Percentiles rank a stretch among this genome's conserved stretches.
These are phyloP conservation scores for Euphorbia peplus DNA, from an alignment of 345 rosid species.

Conservation along the genomic window DNA sequence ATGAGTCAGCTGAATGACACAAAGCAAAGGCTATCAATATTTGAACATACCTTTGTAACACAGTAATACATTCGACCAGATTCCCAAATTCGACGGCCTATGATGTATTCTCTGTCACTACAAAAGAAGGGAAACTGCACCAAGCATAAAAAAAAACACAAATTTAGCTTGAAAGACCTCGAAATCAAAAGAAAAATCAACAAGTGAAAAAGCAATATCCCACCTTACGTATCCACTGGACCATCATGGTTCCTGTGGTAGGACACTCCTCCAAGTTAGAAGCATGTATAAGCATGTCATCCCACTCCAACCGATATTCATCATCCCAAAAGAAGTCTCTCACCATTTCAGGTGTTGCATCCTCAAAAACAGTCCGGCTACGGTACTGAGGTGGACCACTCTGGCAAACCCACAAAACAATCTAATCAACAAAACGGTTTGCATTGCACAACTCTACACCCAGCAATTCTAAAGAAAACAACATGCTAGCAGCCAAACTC, in stretches of 20 bases:
- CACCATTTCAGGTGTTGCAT: constrained; percentile 79
- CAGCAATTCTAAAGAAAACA: not conserved
- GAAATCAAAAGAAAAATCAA: constrained; percentile 8
- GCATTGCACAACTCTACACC: constrained; percentile 5
- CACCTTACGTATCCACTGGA: constrained; percentile 95
- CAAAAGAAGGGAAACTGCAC: constrained; percentile 98
- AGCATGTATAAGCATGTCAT: constrained; percentile 71
- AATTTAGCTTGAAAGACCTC: constrained; percentile 11
- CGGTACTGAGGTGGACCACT: constrained; percentile 91
- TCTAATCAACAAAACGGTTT: constrained; percentile 23
- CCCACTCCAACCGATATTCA: constrained; percentile 78
- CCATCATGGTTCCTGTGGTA: constrained; percentile 73
- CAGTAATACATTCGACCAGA: constrained; percentile 73
- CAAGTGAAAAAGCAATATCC: constrained; percentile 7
- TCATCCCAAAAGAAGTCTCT: constrained; percentile 99
- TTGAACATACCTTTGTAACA: constrained; percentile 72
- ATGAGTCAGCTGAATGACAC: not conserved
- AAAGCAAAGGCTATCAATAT: not conserved
- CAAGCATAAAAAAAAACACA: not conserved
- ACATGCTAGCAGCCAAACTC: not conserved
- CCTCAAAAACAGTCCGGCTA: constrained; percentile 78
- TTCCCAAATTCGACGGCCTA: constrained; percentile 96
- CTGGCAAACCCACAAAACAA: constrained; percentile 32
- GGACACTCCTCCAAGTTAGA: constrained; percentile 64
- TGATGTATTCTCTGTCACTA: constrained; percentile 89